Evolutionary conservation across 805 yeast genomes (phyloP).

Genomic region (Nakazawaea ambrosiae): DNA sequence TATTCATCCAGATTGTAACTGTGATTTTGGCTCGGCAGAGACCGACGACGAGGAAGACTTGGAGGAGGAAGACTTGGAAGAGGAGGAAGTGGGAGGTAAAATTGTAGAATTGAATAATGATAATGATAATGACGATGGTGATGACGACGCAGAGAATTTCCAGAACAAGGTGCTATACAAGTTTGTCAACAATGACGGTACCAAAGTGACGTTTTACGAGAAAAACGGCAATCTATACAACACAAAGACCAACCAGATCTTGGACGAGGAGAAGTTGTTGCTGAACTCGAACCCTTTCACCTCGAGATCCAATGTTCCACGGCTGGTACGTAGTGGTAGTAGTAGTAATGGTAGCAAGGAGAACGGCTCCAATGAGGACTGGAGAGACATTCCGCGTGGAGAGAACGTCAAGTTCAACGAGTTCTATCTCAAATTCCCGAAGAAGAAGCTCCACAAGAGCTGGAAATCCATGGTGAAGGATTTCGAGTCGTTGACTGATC

Average conservation of each 20-base stretch:
- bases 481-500: conserved; percentile 21
- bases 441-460: conserved; percentile 1
- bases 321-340: conserved; percentile 1
- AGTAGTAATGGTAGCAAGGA: neutral
- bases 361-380: conserved; percentile 42
- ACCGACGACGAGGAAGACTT: conserved; percentile 16
- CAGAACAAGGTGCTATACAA: neutral
- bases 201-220: conserved; percentile 3
- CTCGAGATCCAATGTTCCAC: neutral
- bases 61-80: conserved; percentile 12
- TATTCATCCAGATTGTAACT: conserved; percentile 30
- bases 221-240: conserved; percentile 4
- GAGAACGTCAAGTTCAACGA: conserved; percentile 34
- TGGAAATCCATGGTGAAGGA: conserved; percentile 18
- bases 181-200: conserved; percentile 1
- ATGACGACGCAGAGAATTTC: neutral
- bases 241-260: conserved; percentile 2
- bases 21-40: conserved; percentile 29
- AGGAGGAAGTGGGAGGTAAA: neutral
- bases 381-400: conserved; percentile 68
- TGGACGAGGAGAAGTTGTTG: conserved; percentile 10
- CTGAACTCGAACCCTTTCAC: conserved; percentile 4
- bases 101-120: conserved; percentile 11
- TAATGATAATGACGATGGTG: conserved; percentile 5
- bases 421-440: conserved; percentile 17